Base-by-base conservation (phyloP, 2,329 filamentous ascomycete species). In the Gremmenia infestans region DNA sequence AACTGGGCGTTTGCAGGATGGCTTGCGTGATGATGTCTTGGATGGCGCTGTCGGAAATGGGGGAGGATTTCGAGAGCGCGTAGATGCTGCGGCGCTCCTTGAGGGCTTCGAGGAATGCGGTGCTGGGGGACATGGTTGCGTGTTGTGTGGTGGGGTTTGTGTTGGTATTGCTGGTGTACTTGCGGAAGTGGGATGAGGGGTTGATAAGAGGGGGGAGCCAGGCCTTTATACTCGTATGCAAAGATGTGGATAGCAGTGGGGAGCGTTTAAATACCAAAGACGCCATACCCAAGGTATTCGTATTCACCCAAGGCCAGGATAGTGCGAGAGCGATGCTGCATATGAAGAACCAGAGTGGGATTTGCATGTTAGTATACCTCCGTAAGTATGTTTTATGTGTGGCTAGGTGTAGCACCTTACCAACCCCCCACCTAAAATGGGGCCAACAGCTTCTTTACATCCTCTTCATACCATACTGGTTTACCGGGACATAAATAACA, bases 21-120 rank as follows among this genome's bases (percentile, higher is more conserved):
- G 83, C 78, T 63, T 82, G 72, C 71, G 78, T 75, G 71, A 85
- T 80, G 68, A 92, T 82, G 66, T 88, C 81, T 67, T 81, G 74
- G 72, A 92, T 77, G 67, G 81, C 78, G 54, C 74, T 72, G 63
- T 79, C 77, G 65, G 78, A 71, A 71, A 87, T 76, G 68, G 83
- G 68, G 25, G 86, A 78, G 59, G 81, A 74, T 74, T 87, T 86
- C 77, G 77, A 81, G 56, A 90, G 81, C 52, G 77, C 72, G 76
- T 92, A 91, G 78, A 80, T 74, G 69, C 82, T 81, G 73, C 88
- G 87, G 70, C 89, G 87, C 71, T 75, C 71, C 76, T 83, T 81
- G 77, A 88, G 71, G 69, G 85, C 77, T 0, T 52, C 48, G 71
- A 90, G 72, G 75, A 90, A 77, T 60, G 76, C 55, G 60, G 77